phyloP scores from a whole-genome alignment of 495 filamentous ascomycete species.

The Penicillium herquei region DNA sequence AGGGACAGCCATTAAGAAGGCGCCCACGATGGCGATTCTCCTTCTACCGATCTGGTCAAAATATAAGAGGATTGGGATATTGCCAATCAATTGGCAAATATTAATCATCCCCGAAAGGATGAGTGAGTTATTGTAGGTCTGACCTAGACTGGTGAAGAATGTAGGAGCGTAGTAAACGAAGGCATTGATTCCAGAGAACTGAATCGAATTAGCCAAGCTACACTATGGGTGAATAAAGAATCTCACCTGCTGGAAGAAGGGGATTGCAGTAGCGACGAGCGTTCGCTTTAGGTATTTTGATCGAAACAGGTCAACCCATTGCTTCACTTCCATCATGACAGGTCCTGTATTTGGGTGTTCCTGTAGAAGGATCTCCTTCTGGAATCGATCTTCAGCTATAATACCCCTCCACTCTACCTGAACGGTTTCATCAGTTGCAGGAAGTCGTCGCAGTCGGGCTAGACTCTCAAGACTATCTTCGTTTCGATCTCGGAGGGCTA shows the following conservation, averaged over 20 bases:
- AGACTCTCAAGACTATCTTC: constrained; percentile 58
- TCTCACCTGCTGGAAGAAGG: background rate
- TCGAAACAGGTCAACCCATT: background rate
- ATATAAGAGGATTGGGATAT: constrained; percentile 23
- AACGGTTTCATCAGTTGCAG: constrained; percentile 16
- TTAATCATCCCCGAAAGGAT: constrained; percentile 51
- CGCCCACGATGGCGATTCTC: constrained; percentile 33
- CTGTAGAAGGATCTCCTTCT: background rate
- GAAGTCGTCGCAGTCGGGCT: constrained; percentile 26
- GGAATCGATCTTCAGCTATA: background rate
- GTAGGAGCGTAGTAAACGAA: constrained; percentile 43
- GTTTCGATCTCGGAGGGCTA: constrained; percentile 61
- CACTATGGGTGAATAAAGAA: too few relatives aligned
- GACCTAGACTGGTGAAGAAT: constrained; percentile 46
- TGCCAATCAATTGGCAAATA: constrained; percentile 39
- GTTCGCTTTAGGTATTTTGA: background rate
- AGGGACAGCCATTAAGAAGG: constrained; percentile 31
- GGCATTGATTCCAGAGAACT: constrained; percentile 26
- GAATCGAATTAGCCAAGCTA: too few relatives aligned
- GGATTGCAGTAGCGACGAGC: constrained; percentile 16
- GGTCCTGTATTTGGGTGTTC: background rate
- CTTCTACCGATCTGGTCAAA: constrained; percentile 35
- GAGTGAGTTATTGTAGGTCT: constrained; percentile 44
- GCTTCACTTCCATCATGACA: background rate
- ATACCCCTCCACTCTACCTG: background rate